A percentile compares a stretch with the other conserved stretches of the same genome.
Conservation (phyloP, 1,139 yeast genomes). For the Blastobotrys apis region DNA sequence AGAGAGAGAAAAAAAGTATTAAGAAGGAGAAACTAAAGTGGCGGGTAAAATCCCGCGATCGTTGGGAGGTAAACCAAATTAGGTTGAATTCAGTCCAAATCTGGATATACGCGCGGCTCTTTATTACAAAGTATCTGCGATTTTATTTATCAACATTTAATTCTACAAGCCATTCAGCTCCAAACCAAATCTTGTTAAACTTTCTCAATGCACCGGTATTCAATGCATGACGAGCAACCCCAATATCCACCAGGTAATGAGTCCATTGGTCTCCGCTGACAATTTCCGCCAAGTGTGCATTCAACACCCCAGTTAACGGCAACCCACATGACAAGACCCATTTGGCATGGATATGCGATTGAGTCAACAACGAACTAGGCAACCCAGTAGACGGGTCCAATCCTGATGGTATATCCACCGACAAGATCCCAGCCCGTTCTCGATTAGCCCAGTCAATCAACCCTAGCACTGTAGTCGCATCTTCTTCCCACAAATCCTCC, state of each 20-base stretch:
- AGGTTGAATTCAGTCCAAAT: no score
- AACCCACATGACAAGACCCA: conserved; percentile 70
- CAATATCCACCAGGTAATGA: conserved; percentile 69
- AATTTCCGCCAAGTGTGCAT: conserved; percentile 49
- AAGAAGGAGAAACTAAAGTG: no score
- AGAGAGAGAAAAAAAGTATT: no score
- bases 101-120: no score
- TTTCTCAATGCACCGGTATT: conserved; percentile 42
- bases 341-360: conserved; percentile 35
- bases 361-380: conserved; percentile 7
- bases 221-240: conserved; percentile 50
- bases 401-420: conserved; percentile 81
- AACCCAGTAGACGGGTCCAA: conserved; percentile 82
- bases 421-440: conserved; percentile 50
- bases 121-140: no score
- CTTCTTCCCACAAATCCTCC: conserved; percentile 48
- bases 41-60: no score
- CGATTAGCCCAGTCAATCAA: conserved; percentile 63
- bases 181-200: conserved; percentile 44
- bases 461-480: conserved; percentile 42
- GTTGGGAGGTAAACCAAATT: no score
- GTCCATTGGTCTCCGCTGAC: conserved; percentile 43
- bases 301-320: conserved; percentile 63
- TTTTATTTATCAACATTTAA: conserved; percentile 20
- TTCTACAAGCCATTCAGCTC: conserved; percentile 35